A percentile compares a stretch with the other conserved stretches of the same genome.
phyloP scores from a whole-genome alignment of 352 stramenopile genomes.

The Phytophthora constricta region DNA sequence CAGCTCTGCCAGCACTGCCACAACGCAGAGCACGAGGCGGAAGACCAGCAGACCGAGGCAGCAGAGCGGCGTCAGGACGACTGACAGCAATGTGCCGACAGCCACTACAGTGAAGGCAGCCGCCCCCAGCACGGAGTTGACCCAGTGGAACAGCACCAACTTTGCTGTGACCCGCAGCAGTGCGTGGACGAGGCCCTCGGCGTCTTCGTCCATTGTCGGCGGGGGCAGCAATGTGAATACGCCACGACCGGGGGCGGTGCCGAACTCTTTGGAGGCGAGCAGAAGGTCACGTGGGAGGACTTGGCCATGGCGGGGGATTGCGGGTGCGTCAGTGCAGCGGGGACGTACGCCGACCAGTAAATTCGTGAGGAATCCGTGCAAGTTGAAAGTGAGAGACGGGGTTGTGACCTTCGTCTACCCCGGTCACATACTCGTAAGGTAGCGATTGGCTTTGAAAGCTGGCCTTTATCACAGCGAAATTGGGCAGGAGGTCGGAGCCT shows the following conservation, averaged over 20 bases:
- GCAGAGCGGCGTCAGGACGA: slow-evolving; percentile 60
- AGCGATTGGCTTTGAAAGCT: no score
- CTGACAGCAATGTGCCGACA: slow-evolving; percentile 41
- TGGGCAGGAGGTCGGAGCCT: no score
- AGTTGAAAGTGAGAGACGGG: slow-evolving; percentile 3
- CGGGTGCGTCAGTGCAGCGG: no score
- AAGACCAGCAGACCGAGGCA: slow-evolving; percentile 65
- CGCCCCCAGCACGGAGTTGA: slow-evolving; percentile 59
- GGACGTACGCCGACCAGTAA: no score
- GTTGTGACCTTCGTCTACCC: no score
- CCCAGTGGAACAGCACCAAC: slow-evolving; percentile 65
- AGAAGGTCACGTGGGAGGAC: slow-evolving; percentile 32
- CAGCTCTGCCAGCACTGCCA: slow-evolving; percentile 60
- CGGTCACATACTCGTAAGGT: neutral
- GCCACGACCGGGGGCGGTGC: neutral
- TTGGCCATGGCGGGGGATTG: neutral
- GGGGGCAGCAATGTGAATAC: neutral
- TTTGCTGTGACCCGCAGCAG: slow-evolving; percentile 50
- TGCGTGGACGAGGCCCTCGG: slow-evolving; percentile 23
- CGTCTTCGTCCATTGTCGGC: slow-evolving; percentile 22
- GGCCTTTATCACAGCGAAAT: no score
- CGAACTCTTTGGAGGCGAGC: slow-evolving; percentile 25
- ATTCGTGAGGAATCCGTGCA: no score
- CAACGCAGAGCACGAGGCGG: slow-evolving; percentile 55
- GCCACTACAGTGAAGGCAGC: slow-evolving; percentile 52